Conservation (phyloP, 2,329 filamentous ascomycete genomes). For the Sphaerulina musiva region DNA sequence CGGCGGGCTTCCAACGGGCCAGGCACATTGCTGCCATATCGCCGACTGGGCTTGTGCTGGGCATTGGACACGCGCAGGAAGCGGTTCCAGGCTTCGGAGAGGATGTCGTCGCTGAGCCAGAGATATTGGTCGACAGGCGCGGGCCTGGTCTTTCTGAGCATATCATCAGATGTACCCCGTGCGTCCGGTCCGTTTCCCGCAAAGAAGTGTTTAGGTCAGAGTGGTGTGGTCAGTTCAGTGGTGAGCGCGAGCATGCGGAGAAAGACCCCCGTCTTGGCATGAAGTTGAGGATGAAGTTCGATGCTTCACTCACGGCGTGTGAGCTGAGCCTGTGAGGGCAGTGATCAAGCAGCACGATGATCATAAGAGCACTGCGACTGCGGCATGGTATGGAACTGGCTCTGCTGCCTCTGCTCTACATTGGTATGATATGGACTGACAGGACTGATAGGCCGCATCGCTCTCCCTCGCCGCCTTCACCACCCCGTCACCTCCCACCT, state of each 20-base stretch:
- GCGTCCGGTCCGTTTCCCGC: too few species aligned
- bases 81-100: conserved; percentile 46
- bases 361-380: conserved; percentile 38
- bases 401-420: too few species aligned
- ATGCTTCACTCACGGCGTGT: not conserved
- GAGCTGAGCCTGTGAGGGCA: not conserved
- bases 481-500: conserved; percentile 12
- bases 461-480: conserved; percentile 28
- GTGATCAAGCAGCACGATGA: conserved; percentile 32
- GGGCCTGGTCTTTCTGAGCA: conserved; percentile 17
- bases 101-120: conserved; percentile 55
- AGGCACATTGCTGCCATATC: conserved; percentile 55
- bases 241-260: too few species aligned
- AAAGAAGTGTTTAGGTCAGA: not conserved
- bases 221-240: not conserved
- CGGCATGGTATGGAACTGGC: conserved; percentile 26
- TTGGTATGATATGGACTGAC: too few species aligned
- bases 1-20: conserved; percentile 57
- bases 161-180: conserved; percentile 22
- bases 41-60: conserved; percentile 25
- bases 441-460: conserved; percentile 28
- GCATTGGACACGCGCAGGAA: conserved; percentile 40
- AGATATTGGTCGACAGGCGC: conserved; percentile 38
- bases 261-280: too few species aligned
- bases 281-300: not conserved